These are phyloP conservation scores for Iris pallida DNA, from an alignment of 116 monocot genomes.

Conservation along the genomic window DNA sequence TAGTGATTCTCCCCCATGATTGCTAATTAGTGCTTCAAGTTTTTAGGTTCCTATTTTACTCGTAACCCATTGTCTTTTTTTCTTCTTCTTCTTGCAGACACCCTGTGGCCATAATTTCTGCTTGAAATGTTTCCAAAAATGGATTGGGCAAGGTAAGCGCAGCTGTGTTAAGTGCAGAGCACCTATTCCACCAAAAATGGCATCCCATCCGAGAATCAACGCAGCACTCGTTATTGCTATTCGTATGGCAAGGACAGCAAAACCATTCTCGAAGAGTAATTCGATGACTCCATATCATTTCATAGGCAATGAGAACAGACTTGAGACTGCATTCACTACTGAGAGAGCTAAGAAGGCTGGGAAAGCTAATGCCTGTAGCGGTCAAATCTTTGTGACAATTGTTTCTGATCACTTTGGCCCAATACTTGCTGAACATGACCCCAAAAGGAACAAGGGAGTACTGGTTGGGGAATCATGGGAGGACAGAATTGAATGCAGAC, in stretches of 20 bases:
- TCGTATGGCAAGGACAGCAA: constrained; percentile 32
- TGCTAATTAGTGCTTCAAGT: too few species aligned
- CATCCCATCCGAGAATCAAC: constrained; percentile 36
- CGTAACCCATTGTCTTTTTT: not conserved
- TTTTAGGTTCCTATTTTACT: too few species aligned
- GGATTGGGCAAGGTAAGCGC: constrained; percentile 25
- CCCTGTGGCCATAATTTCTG: constrained; percentile 54
- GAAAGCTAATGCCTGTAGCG: constrained; percentile 31
- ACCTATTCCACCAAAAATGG: constrained; percentile 31
- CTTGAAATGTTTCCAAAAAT: constrained; percentile 47
- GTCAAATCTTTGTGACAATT: constrained; percentile 56
- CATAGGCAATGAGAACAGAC: constrained; percentile 22
- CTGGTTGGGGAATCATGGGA: constrained; percentile 82
- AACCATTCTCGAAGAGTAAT: constrained; percentile 9
- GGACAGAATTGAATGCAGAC: constrained; percentile 86
- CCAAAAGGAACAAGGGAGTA: constrained; percentile 73
- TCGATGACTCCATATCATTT: constrained; percentile 12
- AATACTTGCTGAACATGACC: constrained; percentile 81
- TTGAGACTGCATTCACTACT: constrained; percentile 25
- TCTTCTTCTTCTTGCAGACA: constrained; percentile 23
- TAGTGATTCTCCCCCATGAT: too few species aligned
- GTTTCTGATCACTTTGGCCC: constrained; percentile 93
- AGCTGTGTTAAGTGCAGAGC: constrained; percentile 32
- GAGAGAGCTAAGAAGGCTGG: constrained; percentile 27
- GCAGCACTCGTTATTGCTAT: constrained; percentile 37